Evolutionary conservation across 345 rosid species (phyloP).

Genomic region (Hibiscus tridactylites): DNA sequence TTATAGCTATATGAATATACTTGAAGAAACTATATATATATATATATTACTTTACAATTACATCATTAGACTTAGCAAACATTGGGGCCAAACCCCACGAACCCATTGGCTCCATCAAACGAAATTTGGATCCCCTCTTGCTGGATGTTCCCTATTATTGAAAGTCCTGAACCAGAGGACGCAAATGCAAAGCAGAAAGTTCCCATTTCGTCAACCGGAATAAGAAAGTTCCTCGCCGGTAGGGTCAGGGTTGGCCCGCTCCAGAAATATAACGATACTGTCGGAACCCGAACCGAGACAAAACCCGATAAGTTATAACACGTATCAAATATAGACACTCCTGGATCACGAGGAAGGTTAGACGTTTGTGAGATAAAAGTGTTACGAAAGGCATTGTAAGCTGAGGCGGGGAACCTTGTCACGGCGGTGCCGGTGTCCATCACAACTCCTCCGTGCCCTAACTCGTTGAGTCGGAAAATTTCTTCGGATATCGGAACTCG

Average conservation of each 20-base stretch:
- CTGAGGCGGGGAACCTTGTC: slow-evolving; percentile 61
- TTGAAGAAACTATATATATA: neutral
- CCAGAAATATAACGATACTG: slow-evolving; percentile 75
- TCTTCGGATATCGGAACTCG: slow-evolving; percentile 52
- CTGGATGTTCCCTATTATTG: slow-evolving; percentile 93
- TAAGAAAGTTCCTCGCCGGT: slow-evolving; percentile 80
- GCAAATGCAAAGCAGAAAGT: slow-evolving; percentile 94
- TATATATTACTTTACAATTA: too few species aligned
- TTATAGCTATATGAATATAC: neutral
- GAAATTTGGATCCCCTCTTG: slow-evolving; percentile 96
- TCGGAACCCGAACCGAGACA: slow-evolving; percentile 77
- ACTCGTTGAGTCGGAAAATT: slow-evolving; percentile 36
- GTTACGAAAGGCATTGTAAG: slow-evolving; percentile 66
- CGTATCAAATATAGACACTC: slow-evolving; percentile 84
- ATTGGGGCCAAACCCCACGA: slow-evolving; percentile 90
- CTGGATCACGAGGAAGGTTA: slow-evolving; percentile 72
- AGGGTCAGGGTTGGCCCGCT: slow-evolving; percentile 75
- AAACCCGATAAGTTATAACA: slow-evolving; percentile 71
- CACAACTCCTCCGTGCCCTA: slow-evolving; percentile 80
- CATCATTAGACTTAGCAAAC: slow-evolving; percentile 37
- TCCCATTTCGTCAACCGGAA: slow-evolving; percentile 78
- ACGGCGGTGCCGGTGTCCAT: slow-evolving; percentile 99
- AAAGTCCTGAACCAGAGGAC: slow-evolving; percentile 56
- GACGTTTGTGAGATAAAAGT: slow-evolving; percentile 52
- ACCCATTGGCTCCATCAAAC: slow-evolving; percentile 85